phyloP scores from a whole-genome alignment of 768 basidiomycete species.

The Tricholoma flavovirens region DNA sequence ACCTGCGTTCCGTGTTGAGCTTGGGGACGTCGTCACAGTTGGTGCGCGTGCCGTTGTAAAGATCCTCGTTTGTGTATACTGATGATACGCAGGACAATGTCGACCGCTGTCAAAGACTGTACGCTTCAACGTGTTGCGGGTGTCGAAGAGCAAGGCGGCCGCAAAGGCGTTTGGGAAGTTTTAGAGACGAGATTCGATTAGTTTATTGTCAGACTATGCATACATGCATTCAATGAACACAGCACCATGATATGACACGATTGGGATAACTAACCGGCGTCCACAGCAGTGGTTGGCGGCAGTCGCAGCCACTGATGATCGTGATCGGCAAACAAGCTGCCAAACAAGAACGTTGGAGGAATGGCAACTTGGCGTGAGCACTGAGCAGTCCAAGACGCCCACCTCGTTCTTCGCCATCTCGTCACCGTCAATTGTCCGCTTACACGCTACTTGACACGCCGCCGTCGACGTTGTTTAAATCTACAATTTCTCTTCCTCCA shows the following conservation, averaged over 20 bases:
- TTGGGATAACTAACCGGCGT: neutral
- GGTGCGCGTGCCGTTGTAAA: slow-evolving; percentile 46
- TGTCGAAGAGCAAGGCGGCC: slow-evolving; percentile 88
- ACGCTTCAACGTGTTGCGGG: slow-evolving; percentile 98
- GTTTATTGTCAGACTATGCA: slow-evolving; percentile 14
- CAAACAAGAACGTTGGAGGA: slow-evolving; percentile 6
- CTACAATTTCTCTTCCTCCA: slow-evolving; percentile 26
- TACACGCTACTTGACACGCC: slow-evolving; percentile 1
- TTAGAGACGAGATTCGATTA: slow-evolving; percentile 33
- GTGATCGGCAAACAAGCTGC: slow-evolving; percentile 15
- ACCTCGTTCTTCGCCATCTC: neutral
- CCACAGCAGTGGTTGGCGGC: too few species aligned
- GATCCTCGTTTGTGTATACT: slow-evolving; percentile 7
- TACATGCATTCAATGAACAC: slow-evolving; percentile 22
- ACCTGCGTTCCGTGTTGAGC: slow-evolving; percentile 97
- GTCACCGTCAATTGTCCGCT: too few species aligned
- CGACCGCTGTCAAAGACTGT: slow-evolving; percentile 98
- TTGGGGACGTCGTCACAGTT: slow-evolving; percentile 92
- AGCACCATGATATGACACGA: slow-evolving; percentile 13
- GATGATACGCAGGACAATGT: slow-evolving; percentile 72
- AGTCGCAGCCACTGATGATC: neutral
- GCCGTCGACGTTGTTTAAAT: slow-evolving; percentile 13
- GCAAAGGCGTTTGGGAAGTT: slow-evolving; percentile 95
- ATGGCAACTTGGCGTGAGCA: slow-evolving; percentile 1
- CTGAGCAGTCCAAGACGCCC: neutral